Percentiles rank a stretch among this genome's conserved stretches.
Conservation (phyloP, 192 early-diverging fungal species). For the Obelidium mucronatum region DNA sequence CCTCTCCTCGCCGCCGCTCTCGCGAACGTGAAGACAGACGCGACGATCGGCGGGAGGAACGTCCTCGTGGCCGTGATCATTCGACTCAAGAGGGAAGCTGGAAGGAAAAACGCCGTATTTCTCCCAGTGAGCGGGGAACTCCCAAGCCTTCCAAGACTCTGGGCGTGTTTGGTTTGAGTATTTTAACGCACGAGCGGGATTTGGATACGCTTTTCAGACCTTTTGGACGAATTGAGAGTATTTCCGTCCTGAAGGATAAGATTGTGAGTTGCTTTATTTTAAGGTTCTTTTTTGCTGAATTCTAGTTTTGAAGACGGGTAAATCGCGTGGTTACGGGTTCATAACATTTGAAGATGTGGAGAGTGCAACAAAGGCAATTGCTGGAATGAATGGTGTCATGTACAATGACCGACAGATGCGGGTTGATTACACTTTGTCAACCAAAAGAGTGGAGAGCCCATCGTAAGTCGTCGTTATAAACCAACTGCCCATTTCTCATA, state of each 20-base stretch:
- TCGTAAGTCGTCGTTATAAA: no score
- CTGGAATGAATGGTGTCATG: slow-evolving; percentile 65
- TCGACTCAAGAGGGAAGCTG: neutral
- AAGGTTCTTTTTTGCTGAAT: neutral
- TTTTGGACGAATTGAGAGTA: slow-evolving; percentile 65
- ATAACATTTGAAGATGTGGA: slow-evolving; percentile 61
- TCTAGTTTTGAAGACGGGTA: slow-evolving; percentile 47
- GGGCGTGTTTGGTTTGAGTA: slow-evolving; percentile 75
- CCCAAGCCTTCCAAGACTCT: slow-evolving; percentile 59
- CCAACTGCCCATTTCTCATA: no score
- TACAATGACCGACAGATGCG: slow-evolving; percentile 41
- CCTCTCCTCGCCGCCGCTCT: no score
- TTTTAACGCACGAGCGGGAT: slow-evolving; percentile 65
- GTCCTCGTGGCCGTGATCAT: neutral
- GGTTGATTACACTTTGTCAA: slow-evolving; percentile 64
- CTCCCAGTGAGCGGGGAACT: neutral
- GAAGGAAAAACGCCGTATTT: neutral
- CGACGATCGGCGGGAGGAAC: neutral
- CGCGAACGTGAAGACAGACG: neutral
- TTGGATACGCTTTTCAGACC: slow-evolving; percentile 64
- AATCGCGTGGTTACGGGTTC: slow-evolving; percentile 78
- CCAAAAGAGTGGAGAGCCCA: neutral
- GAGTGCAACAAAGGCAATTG: slow-evolving; percentile 61
- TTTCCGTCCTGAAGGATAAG: slow-evolving; percentile 68
- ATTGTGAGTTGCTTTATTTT: slow-evolving; percentile 21